These are phyloP conservation scores for Juncus effusus DNA, from an alignment of 176 grass and related monocot species.

Conservation along the genomic window DNA sequence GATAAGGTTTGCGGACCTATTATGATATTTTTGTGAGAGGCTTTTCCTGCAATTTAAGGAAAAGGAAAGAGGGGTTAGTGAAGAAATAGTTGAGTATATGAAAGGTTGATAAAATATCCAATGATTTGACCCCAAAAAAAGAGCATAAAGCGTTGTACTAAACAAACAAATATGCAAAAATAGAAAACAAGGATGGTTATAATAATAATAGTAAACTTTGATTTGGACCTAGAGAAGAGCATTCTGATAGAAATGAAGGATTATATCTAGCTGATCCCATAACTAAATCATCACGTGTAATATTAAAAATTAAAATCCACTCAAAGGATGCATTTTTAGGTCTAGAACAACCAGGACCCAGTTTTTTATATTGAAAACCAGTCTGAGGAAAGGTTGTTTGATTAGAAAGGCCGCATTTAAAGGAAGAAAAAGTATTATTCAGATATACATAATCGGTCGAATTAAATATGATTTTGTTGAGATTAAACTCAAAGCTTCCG, in stretches of 20 bases:
- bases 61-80: no score
- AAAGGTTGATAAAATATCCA: no score
- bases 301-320: conserved; percentile 7
- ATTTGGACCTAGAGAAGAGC: not conserved
- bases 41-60: no score
- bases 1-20: no score
- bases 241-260: conserved; percentile 1
- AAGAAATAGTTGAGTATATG: no score
- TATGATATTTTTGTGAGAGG: no score
- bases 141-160: no score
- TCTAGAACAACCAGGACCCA: not conserved
- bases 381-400: not conserved
- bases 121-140: no score
- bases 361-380: not conserved
- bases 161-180: no score
- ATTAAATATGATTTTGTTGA: not conserved
- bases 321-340: conserved; percentile 2
- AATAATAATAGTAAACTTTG: no score
- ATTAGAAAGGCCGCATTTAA: not conserved
- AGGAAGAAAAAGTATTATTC: not conserved
- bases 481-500: not conserved
- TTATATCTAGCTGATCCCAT: conserved; percentile 15
- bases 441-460: not conserved
- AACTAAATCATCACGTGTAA: not conserved
- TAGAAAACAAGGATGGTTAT: no score